Base-by-base conservation (phyloP, 768 basidiomycete species). In the Gloeostereum incarnatum region DNA sequence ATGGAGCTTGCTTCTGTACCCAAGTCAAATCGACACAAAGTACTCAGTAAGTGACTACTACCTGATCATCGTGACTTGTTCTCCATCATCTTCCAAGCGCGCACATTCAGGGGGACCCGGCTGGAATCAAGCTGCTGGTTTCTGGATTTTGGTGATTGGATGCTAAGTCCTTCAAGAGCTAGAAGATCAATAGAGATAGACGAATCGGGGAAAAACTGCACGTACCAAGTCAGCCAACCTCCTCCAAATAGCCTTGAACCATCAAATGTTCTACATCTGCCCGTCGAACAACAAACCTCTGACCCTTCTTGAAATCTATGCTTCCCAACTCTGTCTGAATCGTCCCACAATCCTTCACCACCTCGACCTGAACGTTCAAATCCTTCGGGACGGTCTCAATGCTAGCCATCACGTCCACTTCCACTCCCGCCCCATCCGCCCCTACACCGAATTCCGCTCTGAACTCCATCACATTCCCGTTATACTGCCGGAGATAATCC, bases 201-300 rank as follows among this genome's bases (percentile, higher is more conserved):
- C n/a, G n/a, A n/a, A n/a, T n/a, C n/a, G n/a, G n/a, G n/a, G n/a
- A n/a, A n/a, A n/a, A n/a, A n/a, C n/a, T n/a, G n/a, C n/a, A n/a
- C n/a, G n/a, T n/a, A n/a, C n/a, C n/a, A n/a, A n/a, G n/a, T n/a
- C n/a, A n/a, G n/a, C n/a, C n/a, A 43, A 94, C 80, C 51, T 93
- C 79, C 63, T 97, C 88, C 47, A 99, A 63, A 57, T 83, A 94
- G 3, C 93, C 93, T 52, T 92, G 87, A 1, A 93, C 80, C 48
- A 98, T 89, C 48, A 98, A 69, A 56, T 93, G 83, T 56, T 99
- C 96, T 44, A 99, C 81, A 54, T 93, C 90, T 5, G 85, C 75
- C 47, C 89, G 66, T 25, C 87, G 68, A 36, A 97, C 81, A 69
- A 92, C 80, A 50, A 88, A 94, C 45, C 94, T 64, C 58, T 90